Evolutionary conservation across 257 asterid species (phyloP).

Genomic region (Catharanthus roseus): DNA sequence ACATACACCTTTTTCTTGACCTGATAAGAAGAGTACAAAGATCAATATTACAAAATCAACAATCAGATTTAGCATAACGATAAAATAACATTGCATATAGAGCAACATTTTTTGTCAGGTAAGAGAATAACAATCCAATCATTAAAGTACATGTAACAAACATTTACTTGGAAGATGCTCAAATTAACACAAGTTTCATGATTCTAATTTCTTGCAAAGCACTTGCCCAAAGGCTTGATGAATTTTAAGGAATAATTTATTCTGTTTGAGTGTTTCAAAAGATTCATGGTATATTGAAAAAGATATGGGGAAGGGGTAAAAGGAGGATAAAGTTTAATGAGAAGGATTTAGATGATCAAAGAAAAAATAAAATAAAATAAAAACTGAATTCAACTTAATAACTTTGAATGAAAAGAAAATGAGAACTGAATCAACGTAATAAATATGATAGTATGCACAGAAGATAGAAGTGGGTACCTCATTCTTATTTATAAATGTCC

Average conservation of each 20-base stretch:
- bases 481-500: conserved; percentile 80
- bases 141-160: not conserved
- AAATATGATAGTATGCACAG: not conserved
- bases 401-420: not conserved
- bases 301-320: not conserved
- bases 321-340: not conserved
- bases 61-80: not conserved
- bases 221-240: not conserved
- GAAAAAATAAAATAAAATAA: not conserved
- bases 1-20: conserved; percentile 68
- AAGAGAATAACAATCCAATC: not conserved
- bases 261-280: not conserved
- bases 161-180: not conserved
- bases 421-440: not conserved
- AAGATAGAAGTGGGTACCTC: conserved; percentile 41
- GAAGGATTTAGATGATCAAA: not conserved
- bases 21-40: conserved; percentile 32
- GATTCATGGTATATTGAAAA: not conserved
- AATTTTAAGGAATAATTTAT: not conserved
- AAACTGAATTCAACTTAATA: not conserved
- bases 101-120: not conserved
- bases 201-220: not conserved
- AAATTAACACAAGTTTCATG: not conserved
- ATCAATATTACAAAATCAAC: conserved; percentile 1
- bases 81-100: not conserved